Base-by-base conservation (phyloP, 2,329 filamentous ascomycete species). In the Pezicula radicicola region DNA sequence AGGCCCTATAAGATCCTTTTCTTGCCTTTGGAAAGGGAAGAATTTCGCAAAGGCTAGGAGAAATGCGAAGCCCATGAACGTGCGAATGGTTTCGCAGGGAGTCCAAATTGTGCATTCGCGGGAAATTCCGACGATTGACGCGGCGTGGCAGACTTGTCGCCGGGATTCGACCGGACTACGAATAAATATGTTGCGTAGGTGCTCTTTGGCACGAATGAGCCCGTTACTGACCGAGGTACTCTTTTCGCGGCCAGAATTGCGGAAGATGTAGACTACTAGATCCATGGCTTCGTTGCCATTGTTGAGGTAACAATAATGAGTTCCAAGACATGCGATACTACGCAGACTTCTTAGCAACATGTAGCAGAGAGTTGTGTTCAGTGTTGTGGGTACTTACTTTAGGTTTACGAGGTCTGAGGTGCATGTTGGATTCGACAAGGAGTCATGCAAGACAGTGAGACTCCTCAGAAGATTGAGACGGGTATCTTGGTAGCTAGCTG, bases 191-290 rank as follows among this genome's bases (percentile, higher is more conserved):
- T 46, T 25, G 3, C 25, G 16, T 19, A 46, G 43, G 16, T 28
- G 43, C 7, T 46, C 18, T n/a, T 25, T 46, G 16, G 43, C 43
- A 16, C 13, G 13, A 25, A 12, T 25, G 5, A 46, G 16, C 4
- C 28, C 27, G n/a, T 13, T 25, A 25, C 43, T 30, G 13, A 25
- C 43, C 6, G 18, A 21, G 21, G 19, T 15, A n/a, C 10, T 46
- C 15, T n/a, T 15, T 25, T 28, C 18, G 7, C 43, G 8, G 43
- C 27, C 10, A n/a, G 43, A 9, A 12, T 46, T 28, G 25, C 43
- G 43, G 43, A 46, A 46, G 9, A 46, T 46, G 27, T 46, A 46
- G 7, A 46, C 43, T 25, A 46, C 43, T 8, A 46, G 43, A 28
- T 46, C 43, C 43, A 46, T 46, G n/a, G 25, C 21, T 30, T 46